phyloP scores from a whole-genome alignment of 2,329 filamentous ascomycete genomes.

The Trichoderma aggressivum region DNA sequence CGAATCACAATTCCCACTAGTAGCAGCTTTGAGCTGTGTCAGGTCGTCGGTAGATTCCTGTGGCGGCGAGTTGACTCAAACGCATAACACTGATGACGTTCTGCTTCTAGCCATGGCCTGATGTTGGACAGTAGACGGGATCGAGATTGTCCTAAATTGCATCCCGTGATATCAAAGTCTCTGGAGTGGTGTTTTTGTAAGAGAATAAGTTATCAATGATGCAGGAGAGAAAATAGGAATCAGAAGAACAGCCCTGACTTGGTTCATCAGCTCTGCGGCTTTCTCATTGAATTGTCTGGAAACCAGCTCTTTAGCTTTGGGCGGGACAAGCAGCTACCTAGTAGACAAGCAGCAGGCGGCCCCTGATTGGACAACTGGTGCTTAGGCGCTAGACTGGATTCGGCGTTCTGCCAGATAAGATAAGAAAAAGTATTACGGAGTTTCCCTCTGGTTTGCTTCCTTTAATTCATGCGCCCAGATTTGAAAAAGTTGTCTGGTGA shows the following conservation, averaged over 20 bases:
- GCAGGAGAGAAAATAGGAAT: neutral
- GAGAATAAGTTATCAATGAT: neutral
- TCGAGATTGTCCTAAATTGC: neutral
- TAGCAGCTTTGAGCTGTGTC: neutral
- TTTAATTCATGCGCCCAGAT: neutral
- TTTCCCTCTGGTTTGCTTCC: neutral
- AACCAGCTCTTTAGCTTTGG: neutral
- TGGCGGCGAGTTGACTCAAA: neutral
- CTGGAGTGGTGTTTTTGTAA: neutral
- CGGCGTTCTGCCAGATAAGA: neutral
- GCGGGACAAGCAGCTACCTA: neutral
- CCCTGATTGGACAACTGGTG: conserved; percentile 4
- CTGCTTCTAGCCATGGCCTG: conserved; percentile 3
- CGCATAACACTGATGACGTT: neutral
- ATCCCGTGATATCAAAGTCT: neutral
- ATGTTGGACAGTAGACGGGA: neutral
- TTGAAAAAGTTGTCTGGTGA: neutral
- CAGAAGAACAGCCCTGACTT: neutral
- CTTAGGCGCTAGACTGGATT: neutral
- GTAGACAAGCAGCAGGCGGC: neutral
- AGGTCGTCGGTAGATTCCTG: neutral
- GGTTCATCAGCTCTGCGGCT: neutral
- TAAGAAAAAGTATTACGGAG: conserved; percentile 9
- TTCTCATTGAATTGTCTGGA: neutral
- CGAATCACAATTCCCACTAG: neutral